Conservation (phyloP, 306 rosid genomes). For the Inga laurina region DNA sequence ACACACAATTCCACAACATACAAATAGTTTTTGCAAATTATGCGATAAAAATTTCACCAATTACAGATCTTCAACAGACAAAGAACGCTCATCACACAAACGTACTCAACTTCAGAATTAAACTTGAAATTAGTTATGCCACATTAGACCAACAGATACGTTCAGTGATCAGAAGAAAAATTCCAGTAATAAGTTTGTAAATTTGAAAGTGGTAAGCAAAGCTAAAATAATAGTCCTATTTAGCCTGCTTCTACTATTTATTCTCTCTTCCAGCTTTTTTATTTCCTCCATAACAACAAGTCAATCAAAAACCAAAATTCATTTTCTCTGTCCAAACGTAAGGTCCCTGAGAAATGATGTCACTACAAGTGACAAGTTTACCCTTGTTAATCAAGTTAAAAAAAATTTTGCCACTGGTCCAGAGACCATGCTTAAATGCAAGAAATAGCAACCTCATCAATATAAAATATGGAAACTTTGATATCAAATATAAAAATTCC, state of each 20-base stretch:
- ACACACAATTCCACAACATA: neutral
- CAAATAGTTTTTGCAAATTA: neutral
- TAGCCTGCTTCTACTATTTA: conserved; percentile 3
- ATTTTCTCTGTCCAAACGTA: neutral
- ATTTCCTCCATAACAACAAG: neutral
- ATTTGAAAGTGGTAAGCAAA: conserved; percentile 11
- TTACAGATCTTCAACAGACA: neutral
- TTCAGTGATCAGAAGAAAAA: neutral
- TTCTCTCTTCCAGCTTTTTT: conserved; percentile 14
- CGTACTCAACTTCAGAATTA: conserved; percentile 10
- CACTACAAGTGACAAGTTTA: neutral
- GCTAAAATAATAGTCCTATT: conserved; percentile 3
- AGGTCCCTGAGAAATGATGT: conserved; percentile 9
- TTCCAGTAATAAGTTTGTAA: neutral
- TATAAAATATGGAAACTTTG: neutral
- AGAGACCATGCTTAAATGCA: neutral
- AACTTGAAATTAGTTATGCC: neutral
- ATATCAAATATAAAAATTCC: neutral
- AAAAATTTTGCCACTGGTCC: neutral
- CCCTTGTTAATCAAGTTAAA: neutral
- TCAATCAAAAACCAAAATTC: neutral
- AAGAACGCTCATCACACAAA: conserved; percentile 17
- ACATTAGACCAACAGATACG: conserved; percentile 1
- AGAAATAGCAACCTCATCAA: neutral
- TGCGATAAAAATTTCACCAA: neutral